These are phyloP conservation scores for Medicago ruthenica DNA, from an alignment of 306 rosid genomes.

Conservation along the genomic window DNA sequence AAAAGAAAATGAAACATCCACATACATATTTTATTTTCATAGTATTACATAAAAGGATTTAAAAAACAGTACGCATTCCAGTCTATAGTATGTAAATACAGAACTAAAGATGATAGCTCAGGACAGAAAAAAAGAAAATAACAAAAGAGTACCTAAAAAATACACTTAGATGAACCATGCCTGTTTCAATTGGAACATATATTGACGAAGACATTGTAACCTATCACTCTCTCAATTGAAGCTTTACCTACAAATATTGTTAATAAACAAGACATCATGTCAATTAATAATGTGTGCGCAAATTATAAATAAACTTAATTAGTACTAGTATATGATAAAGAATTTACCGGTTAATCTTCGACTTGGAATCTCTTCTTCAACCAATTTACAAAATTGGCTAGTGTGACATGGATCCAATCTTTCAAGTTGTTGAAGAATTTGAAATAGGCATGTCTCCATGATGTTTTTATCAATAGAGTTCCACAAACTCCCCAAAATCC, in stretches of 20 bases:
- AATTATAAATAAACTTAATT: background rate
- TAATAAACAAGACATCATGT: background rate
- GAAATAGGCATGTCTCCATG: background rate
- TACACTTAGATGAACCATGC: background rate
- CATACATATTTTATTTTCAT: background rate
- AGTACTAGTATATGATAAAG: no score
- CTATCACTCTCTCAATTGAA: background rate
- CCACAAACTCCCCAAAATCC: background rate
- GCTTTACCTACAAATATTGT: constrained; percentile 1
- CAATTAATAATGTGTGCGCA: background rate
- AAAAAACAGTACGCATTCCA: no score
- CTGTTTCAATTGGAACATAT: no score
- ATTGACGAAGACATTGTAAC: background rate
- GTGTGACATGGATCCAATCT: background rate
- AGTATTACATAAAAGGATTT: background rate
- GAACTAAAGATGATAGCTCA: no score
- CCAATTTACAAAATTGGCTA: background rate
- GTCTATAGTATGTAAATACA: no score
- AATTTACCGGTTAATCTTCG: background rate
- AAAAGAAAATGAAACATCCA: no score
- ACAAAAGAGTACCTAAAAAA: no score
- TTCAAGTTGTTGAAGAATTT: no score
- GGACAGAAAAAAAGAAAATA: no score
- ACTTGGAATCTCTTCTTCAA: background rate
- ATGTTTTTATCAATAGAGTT: background rate